Evolutionary conservation across 768 basidiomycete species (phyloP).

Genomic region (Leucocoprinus leucothites): DNA sequence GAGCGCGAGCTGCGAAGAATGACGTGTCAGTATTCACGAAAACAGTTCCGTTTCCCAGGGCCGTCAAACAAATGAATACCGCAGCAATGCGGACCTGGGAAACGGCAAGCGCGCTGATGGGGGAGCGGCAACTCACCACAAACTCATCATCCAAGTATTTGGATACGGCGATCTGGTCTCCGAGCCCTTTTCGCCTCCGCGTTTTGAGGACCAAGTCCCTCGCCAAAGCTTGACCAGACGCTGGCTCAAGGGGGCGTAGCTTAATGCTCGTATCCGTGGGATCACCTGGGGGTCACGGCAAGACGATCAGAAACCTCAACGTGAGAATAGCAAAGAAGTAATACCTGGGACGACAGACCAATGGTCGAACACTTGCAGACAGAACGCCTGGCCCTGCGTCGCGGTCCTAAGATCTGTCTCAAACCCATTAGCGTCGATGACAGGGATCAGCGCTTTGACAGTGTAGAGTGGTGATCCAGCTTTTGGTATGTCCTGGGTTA

Average conservation of each 20-base stretch:
- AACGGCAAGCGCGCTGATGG: background rate
- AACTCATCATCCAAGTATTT: slow-evolving; percentile 98
- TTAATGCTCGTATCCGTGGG: slow-evolving; percentile 97
- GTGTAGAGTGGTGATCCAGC: slow-evolving; percentile 98
- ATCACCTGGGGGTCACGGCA: slow-evolving; percentile 58
- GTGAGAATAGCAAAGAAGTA: slow-evolving; percentile 22
- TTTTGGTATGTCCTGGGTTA: slow-evolving; percentile 97
- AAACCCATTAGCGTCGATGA: slow-evolving; percentile 98
- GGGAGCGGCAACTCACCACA: slow-evolving; percentile 53
- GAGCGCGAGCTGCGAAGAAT: slow-evolving; percentile 66
- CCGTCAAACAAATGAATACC: background rate
- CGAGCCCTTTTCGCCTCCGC: slow-evolving; percentile 91
- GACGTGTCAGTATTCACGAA: slow-evolving; percentile 12
- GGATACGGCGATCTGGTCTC: slow-evolving; percentile 95
- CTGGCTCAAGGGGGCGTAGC: slow-evolving; percentile 93
- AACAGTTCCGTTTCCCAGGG: slow-evolving; percentile 10
- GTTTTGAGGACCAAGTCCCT: slow-evolving; percentile 96
- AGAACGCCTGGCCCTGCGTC: slow-evolving; percentile 99
- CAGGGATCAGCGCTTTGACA: slow-evolving; percentile 96
- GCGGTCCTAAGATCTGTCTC: slow-evolving; percentile 97
- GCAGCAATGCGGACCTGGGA: background rate
- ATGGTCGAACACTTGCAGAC: slow-evolving; percentile 95
- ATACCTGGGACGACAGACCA: slow-evolving; percentile 97
- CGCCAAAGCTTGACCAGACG: slow-evolving; percentile 92
- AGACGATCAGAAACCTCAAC: slow-evolving; percentile 14